These are phyloP conservation scores for Aspergillus pseudotamarii DNA, from an alignment of 2,329 filamentous ascomycete genomes.

Conservation along the genomic window DNA sequence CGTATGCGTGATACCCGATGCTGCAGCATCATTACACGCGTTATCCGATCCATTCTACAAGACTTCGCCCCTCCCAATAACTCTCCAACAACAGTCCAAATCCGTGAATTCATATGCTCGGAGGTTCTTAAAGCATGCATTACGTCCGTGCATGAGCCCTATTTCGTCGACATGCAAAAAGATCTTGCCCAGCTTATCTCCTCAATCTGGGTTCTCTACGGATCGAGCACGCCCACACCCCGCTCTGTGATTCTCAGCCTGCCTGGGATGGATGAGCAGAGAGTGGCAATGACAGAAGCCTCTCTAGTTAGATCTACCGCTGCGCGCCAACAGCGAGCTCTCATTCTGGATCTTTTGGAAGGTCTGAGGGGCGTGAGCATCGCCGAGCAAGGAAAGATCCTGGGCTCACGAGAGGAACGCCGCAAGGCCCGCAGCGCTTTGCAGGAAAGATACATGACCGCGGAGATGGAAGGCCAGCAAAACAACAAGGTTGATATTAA, in stretches of 20 bases:
- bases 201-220: slow-evolving; percentile 78
- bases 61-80: slow-evolving; percentile 65
- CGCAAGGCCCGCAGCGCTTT: slow-evolving; percentile 47
- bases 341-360: slow-evolving; percentile 82
- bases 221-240: slow-evolving; percentile 69
- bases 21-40: slow-evolving; percentile 79
- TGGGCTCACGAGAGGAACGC: slow-evolving; percentile 44
- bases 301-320: slow-evolving; percentile 59
- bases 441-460: slow-evolving; percentile 48
- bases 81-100: slow-evolving; percentile 61
- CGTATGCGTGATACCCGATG: slow-evolving; percentile 87
- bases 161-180: slow-evolving; percentile 95
- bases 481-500: slow-evolving; percentile 46
- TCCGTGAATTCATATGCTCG: slow-evolving; percentile 86
- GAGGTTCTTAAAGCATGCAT: slow-evolving; percentile 90
- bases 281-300: slow-evolving; percentile 67
- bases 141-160: slow-evolving; percentile 87
- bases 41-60: slow-evolving; percentile 82
- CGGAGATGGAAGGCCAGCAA: slow-evolving; percentile 46
- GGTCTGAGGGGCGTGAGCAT: slow-evolving; percentile 89
- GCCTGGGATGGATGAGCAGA: slow-evolving; percentile 71
- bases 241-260: slow-evolving; percentile 75
- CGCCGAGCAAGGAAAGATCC: slow-evolving; percentile 86
- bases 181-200: slow-evolving; percentile 88
- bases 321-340: slow-evolving; percentile 75